phyloP scores from a whole-genome alignment of 441 rosid genomes.

The Hypseocharis bilobata region DNA sequence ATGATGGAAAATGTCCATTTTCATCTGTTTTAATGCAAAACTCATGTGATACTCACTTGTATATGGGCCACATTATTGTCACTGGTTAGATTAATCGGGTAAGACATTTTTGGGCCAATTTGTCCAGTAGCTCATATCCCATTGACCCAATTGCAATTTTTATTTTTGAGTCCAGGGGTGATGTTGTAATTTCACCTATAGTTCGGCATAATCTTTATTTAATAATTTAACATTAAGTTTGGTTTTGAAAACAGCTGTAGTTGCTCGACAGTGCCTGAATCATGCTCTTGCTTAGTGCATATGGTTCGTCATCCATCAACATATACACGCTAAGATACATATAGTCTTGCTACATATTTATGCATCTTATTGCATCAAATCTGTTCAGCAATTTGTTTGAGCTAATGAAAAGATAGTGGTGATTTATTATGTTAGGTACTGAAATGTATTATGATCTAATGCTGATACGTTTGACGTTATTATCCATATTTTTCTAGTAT shows the following conservation, averaged over 20 bases:
- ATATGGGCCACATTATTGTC: not conserved
- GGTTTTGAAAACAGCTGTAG: not conserved
- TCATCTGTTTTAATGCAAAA: not conserved
- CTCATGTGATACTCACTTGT: not conserved
- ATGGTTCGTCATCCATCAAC: not conserved
- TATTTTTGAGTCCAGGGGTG: not conserved
- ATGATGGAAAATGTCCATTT: not conserved
- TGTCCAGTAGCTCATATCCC: not conserved
- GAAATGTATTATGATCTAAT: not conserved
- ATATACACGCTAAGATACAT: not conserved
- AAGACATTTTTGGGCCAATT: not conserved
- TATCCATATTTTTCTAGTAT: not conserved
- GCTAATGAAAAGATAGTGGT: not conserved
- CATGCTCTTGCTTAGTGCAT: conserved; percentile 1
- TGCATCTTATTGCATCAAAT: not conserved
- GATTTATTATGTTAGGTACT: not conserved
- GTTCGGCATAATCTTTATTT: not conserved
- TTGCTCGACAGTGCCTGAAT: not conserved
- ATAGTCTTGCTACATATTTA: not conserved
- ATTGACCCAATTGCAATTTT: not conserved
- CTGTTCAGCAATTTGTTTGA: not conserved
- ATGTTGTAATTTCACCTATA: not conserved
- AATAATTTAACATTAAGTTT: not conserved
- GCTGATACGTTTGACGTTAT: conserved; percentile 3
- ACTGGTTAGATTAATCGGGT: not conserved